A percentile compares a stretch with the other conserved stretches of the same genome.
Conservation (phyloP, 192 early-diverging fungal species). For the Podila horticola region DNA sequence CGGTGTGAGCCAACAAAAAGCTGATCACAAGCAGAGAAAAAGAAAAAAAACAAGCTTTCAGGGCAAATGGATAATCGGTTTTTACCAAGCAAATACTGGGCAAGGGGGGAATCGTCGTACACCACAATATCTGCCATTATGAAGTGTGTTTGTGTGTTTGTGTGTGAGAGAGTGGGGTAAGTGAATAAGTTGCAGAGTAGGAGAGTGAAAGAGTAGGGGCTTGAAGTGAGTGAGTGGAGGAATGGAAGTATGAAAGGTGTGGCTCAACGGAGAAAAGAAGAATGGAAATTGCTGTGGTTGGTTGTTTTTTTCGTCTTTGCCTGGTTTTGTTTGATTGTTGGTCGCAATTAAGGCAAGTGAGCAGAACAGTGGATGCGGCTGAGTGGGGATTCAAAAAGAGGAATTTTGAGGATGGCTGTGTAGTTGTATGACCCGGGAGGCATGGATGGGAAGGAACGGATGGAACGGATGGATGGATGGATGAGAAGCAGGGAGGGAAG, state of each 20-base stretch:
- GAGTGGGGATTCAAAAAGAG: too few species aligned
- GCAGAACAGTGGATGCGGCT: too few species aligned
- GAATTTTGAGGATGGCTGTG: neutral
- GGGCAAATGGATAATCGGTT: neutral
- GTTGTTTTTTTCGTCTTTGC: too few species aligned
- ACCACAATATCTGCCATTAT: slow-evolving; percentile 69
- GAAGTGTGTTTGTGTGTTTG: neutral
- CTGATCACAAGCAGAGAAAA: neutral
- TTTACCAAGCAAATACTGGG: slow-evolving; percentile 67
- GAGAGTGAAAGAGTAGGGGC: too few species aligned
- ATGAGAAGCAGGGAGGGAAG: neutral
- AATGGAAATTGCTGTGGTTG: too few species aligned
- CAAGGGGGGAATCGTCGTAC: slow-evolving; percentile 72
- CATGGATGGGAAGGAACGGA: neutral
- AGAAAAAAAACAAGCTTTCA: slow-evolving; percentile 2
- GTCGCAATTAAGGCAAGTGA: too few species aligned
- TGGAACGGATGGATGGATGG: neutral
- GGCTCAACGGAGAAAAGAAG: too few species aligned
- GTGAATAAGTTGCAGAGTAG: too few species aligned
- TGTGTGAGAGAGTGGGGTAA: neutral
- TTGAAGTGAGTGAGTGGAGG: too few species aligned
- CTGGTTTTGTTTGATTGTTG: too few species aligned
- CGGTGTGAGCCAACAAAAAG: neutral
- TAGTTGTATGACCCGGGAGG: neutral
- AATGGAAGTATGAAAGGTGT: too few species aligned